Conservation (phyloP, 495 filamentous ascomycete genomes). For the Penicillium arizonense region DNA sequence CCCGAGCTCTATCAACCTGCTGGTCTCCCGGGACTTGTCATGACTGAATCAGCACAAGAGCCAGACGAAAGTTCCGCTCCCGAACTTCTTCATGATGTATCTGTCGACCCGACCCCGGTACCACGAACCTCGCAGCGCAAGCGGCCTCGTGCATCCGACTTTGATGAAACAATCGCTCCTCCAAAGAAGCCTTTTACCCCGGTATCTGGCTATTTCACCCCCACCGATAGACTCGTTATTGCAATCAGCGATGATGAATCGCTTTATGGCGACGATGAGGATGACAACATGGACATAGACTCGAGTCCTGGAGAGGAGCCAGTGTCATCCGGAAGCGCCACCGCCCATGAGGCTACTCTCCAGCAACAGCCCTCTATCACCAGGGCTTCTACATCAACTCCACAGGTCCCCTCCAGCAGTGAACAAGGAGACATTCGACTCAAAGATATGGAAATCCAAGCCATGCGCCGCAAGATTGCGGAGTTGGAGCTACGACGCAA, state of each 20-base stretch:
- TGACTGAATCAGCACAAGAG: slow-evolving; percentile 30
- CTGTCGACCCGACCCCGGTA: slow-evolving; percentile 25
- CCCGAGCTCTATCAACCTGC: slow-evolving; percentile 26
- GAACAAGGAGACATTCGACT: slow-evolving; percentile 57
- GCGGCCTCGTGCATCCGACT: slow-evolving; percentile 83
- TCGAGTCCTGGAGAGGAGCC: slow-evolving; percentile 12
- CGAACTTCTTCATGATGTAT: slow-evolving; percentile 8
- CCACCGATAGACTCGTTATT: slow-evolving; percentile 53
- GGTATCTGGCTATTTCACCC: slow-evolving; percentile 9
- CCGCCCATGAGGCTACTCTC: slow-evolving; percentile 6
- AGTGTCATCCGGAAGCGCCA: neutral
- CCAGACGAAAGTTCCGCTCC: slow-evolving; percentile 1
- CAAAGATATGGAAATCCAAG: slow-evolving; percentile 70
- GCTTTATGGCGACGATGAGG: slow-evolving; percentile 43
- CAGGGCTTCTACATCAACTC: slow-evolving; percentile 35
- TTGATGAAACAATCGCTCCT: slow-evolving; percentile 52
- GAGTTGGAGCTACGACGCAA: slow-evolving; percentile 70
- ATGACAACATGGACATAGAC: slow-evolving; percentile 36
- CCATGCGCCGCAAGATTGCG: slow-evolving; percentile 72
- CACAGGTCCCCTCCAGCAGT: slow-evolving; percentile 30
- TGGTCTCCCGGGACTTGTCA: slow-evolving; percentile 54
- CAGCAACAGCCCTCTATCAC: slow-evolving; percentile 7
- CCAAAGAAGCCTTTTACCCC: slow-evolving; percentile 64
- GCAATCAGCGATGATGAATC: slow-evolving; percentile 73
- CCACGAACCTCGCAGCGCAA: slow-evolving; percentile 55